Evolutionary conservation across 805 yeast genomes (phyloP), one percentile per base, ranked within the genome.

Genomic region (Dipodascopsis uninucleata): DNA sequence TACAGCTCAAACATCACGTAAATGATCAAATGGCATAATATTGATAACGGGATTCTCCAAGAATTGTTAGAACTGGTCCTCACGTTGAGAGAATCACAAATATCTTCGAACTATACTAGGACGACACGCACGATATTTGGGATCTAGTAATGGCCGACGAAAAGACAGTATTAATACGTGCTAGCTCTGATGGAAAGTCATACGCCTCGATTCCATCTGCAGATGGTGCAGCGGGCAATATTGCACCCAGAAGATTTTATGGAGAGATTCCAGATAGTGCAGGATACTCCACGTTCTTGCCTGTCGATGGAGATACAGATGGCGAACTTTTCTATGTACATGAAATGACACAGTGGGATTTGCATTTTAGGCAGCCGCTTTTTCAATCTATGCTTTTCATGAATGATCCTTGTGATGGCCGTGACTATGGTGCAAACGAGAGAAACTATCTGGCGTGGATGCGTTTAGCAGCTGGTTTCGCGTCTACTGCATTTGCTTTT

Each of bases 361-460:
- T 45, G 38, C 55, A 50, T 26, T 50, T 50, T 28, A 38, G 28
- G 36, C 21, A 31, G 1, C 55, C 55, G 21, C 38, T 38, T 14
- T 50, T 37, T 28, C 46, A 50, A 25, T 28, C 43, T 9, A 39
- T 50, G 44, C 36, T 50, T 29, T 28, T 26, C 21, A 31, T 39
- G 29, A 43, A 34, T 35, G 51, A 39, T 26, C 47, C 55, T 2
- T 50, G 55, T 39, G 55, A 50, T 32, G 55, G 55, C 2, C 43
- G 55, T 7, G 55, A 50, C 40, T 36, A 37, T 14, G 52, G 53
- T 8, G 49, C 49, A 23, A 50, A 50, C 28, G 55, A 50, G 41
- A 48, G 55, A 9, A 50, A 43, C 29, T 50, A 36, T 25, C 52
- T 50, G 14, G 53, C 55, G 12, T 50, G 53, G 53, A 26, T 47